phyloP scores from a whole-genome alignment of 2,329 filamentous ascomycete genomes.

The Cercospora beticola region DNA sequence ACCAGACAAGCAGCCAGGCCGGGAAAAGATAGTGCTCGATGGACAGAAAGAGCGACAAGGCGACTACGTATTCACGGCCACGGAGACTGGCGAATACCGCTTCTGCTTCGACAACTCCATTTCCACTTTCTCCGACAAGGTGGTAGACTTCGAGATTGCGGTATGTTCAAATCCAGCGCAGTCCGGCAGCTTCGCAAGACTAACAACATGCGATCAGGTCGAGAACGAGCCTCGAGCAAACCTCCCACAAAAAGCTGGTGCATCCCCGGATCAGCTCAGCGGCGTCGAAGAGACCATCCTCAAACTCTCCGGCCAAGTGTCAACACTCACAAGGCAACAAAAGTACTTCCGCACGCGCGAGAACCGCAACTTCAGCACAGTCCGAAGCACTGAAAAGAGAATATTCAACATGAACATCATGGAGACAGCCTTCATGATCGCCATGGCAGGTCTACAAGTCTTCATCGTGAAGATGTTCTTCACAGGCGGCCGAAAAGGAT shows the following conservation, averaged over 20 bases:
- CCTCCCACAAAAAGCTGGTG: slow-evolving; percentile 84
- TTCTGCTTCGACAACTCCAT: slow-evolving; percentile 99
- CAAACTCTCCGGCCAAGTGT: slow-evolving; percentile 89
- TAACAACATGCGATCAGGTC: slow-evolving; percentile 58
- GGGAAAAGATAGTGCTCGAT: slow-evolving; percentile 74
- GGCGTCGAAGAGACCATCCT: slow-evolving; percentile 90
- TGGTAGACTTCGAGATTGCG: slow-evolving; percentile 96
- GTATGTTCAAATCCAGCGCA: slow-evolving; percentile 52
- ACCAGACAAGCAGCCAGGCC: slow-evolving; percentile 54
- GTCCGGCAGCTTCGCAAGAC: background rate
- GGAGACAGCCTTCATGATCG: slow-evolving; percentile 85
- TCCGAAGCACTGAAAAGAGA: slow-evolving; percentile 88
- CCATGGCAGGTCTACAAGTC: slow-evolving; percentile 94
- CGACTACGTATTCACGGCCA: slow-evolving; percentile 96
- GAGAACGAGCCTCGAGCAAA: slow-evolving; percentile 82
- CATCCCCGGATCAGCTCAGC: slow-evolving; percentile 82
- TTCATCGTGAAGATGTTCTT: slow-evolving; percentile 99
- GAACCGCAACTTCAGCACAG: slow-evolving; percentile 98
- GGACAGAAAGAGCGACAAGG: slow-evolving; percentile 91
- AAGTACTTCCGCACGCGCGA: slow-evolving; percentile 99
- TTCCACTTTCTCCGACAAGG: slow-evolving; percentile 96
- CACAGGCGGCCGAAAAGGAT: slow-evolving; percentile 74
- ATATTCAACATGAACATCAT: slow-evolving; percentile 98
- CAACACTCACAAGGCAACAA: slow-evolving; percentile 92
- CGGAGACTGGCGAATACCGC: slow-evolving; percentile 81